Evolutionary conservation across 1,284 basidiomycete species (phyloP).

Genomic region (Cutaneotrichosporon sp.): DNA sequence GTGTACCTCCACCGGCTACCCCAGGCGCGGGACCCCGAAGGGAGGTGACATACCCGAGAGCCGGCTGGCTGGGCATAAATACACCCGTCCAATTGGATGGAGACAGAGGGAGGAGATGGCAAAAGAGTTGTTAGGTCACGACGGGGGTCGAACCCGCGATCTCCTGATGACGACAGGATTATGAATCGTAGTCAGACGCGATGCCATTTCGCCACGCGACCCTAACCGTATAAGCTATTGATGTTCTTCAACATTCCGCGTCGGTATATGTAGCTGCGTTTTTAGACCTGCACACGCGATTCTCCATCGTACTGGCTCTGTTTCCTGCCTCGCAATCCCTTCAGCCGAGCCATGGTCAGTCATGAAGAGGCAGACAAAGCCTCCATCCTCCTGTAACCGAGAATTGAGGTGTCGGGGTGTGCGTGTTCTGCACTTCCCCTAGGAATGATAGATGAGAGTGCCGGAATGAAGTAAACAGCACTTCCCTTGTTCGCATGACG

Average conservation of each 20-base stretch:
- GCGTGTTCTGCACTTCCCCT: background rate
- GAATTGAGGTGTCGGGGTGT: background rate
- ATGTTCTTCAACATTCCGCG: background rate
- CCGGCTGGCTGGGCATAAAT: background rate
- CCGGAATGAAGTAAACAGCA: too few species aligned
- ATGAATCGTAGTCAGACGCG: constrained; percentile 1
- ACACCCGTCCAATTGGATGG: background rate
- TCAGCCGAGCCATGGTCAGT: too few species aligned
- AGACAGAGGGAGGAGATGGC: background rate
- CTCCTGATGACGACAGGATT: background rate
- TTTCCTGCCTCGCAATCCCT: too few species aligned
- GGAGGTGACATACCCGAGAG: background rate
- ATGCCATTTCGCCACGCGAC: constrained; percentile 1
- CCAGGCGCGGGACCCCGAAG: background rate
- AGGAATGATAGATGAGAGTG: too few species aligned
- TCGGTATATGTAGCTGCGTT: background rate
- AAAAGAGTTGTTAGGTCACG: background rate
- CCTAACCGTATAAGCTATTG: background rate
- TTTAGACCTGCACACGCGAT: too few species aligned
- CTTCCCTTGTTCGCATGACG: background rate
- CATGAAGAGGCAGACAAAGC: too few species aligned
- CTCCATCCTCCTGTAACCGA: too few species aligned
- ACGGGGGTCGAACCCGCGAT: constrained; percentile 1
- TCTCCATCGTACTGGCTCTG: too few species aligned
- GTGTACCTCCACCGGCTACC: background rate